Percentiles rank a stretch among this genome's conserved stretches.
Conservation (phyloP, 139 green algal species). For the Chlorella ohadii region DNA sequence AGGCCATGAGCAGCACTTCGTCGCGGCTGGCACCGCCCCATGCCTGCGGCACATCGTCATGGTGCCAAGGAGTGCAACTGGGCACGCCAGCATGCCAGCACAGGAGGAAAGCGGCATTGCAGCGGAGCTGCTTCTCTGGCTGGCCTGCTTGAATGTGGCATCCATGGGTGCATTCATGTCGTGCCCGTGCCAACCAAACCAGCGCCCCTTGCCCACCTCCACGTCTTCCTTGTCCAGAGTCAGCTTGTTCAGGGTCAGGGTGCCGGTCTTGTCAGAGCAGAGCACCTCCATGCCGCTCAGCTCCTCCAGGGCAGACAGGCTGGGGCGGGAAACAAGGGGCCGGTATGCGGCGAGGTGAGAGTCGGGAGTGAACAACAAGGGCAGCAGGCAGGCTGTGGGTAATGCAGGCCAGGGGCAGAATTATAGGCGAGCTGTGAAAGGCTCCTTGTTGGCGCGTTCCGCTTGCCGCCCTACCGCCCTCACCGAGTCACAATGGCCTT, state of each 20-base stretch:
- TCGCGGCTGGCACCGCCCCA: slow-evolving; percentile 8
- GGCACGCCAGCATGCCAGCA: too few species aligned
- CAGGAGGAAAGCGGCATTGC: too few species aligned
- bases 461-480: too few species aligned
- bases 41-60: slow-evolving; percentile 19
- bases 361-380: too few species aligned
- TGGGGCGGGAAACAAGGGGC: slow-evolving; percentile 21
- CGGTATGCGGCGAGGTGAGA: too few species aligned
- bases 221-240: slow-evolving; percentile 46
- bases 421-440: too few species aligned
- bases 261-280: slow-evolving; percentile 89
- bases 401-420: too few species aligned
- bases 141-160: too few species aligned
- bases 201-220: background rate
- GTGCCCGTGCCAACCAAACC: background rate
- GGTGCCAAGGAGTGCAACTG: too few species aligned
- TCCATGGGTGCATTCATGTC: background rate
- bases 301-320: slow-evolving; percentile 85
- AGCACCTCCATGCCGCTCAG: slow-evolving; percentile 87
- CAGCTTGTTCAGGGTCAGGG: slow-evolving; percentile 80
- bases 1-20: slow-evolving; percentile 43
- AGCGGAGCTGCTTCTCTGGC: too few species aligned
- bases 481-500: slow-evolving; percentile 46
- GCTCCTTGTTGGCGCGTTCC: too few species aligned
- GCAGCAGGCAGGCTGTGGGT: background rate